Conservation (phyloP, 2,329 filamentous ascomycete genomes). For the Ustulina deusta region DNA sequence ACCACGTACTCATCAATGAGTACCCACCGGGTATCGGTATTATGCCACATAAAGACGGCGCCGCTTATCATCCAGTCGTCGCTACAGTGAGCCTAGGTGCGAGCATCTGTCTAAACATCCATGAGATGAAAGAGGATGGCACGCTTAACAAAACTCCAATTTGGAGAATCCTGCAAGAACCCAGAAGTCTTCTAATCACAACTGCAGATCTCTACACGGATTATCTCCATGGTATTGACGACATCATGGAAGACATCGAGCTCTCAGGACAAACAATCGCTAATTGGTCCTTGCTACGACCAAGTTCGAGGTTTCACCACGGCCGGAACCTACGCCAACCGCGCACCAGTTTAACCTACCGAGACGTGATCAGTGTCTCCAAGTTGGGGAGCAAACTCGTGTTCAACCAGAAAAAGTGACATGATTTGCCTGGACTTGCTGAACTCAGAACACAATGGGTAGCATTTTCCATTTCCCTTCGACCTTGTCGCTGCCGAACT, state of each 20-base stretch:
- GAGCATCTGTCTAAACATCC: slow-evolving; percentile 81
- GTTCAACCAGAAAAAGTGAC: slow-evolving; percentile 53
- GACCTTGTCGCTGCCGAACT: slow-evolving; percentile 76
- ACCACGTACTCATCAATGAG: slow-evolving; percentile 95
- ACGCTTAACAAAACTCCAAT: slow-evolving; percentile 64
- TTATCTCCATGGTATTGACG: slow-evolving; percentile 80
- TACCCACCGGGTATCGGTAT: slow-evolving; percentile 92
- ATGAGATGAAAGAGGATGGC: slow-evolving; percentile 72
- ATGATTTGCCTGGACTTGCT: slow-evolving; percentile 43
- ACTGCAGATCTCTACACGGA: slow-evolving; percentile 75
- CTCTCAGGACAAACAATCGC: slow-evolving; percentile 71
- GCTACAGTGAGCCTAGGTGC: slow-evolving; percentile 90
- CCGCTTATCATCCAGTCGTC: slow-evolving; percentile 87
- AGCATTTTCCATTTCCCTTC: slow-evolving; percentile 79
- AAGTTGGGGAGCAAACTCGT: slow-evolving; percentile 76
- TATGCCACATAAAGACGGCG: slow-evolving; percentile 95
- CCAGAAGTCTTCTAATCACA: slow-evolving; percentile 82
- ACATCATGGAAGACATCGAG: slow-evolving; percentile 73
- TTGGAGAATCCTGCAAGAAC: slow-evolving; percentile 81
- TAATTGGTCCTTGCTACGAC: slow-evolving; percentile 77
- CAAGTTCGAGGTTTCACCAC: slow-evolving; percentile 58
- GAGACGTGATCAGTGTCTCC: slow-evolving; percentile 87
- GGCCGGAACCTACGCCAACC: slow-evolving; percentile 69
- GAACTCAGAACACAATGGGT: slow-evolving; percentile 70
- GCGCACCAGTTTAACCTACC: slow-evolving; percentile 80